A percentile compares a stretch with the other conserved stretches of the same genome.
phyloP scores from a whole-genome alignment of 345 rosid genomes.

The Gossypium herbaceum region DNA sequence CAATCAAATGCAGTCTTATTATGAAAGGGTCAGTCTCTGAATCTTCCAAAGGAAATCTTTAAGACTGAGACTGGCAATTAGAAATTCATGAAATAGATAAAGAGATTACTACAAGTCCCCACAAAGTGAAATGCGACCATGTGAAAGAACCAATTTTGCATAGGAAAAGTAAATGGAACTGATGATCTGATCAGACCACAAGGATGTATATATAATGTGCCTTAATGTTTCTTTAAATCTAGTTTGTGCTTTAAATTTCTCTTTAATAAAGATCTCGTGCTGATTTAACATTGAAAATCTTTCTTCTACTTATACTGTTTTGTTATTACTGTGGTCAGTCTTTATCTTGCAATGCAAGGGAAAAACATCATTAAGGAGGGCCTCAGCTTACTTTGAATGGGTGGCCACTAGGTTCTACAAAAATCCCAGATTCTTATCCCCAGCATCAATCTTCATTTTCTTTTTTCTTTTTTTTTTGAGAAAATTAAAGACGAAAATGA shows the following conservation, averaged over 20 bases:
- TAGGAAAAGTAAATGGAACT: not conserved
- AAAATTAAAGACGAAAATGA: not conserved
- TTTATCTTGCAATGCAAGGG: not conserved
- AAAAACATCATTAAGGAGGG: not conserved
- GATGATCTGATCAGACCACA: not conserved
- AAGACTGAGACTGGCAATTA: not conserved
- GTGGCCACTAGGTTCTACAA: not conserved
- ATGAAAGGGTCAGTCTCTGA: not conserved
- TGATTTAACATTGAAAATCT: not conserved
- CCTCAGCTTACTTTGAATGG: not conserved
- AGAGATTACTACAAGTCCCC: constrained; percentile 9
- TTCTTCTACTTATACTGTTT: not conserved
- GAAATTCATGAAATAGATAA: not conserved
- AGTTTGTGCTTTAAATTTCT: not conserved
- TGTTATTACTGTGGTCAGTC: not conserved
- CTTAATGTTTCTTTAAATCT: not conserved
- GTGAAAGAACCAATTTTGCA: not conserved
- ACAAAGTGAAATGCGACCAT: not conserved
- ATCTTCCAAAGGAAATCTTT: not conserved
- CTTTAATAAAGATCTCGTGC: not conserved
- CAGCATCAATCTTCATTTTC: not conserved
- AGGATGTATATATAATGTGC: not conserved
- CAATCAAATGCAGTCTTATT: not conserved
- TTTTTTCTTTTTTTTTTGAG: no score
- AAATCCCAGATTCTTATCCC: no score